Conservation (phyloP, 176 grass and related monocot species). For the Oryza longistaminata region DNA sequence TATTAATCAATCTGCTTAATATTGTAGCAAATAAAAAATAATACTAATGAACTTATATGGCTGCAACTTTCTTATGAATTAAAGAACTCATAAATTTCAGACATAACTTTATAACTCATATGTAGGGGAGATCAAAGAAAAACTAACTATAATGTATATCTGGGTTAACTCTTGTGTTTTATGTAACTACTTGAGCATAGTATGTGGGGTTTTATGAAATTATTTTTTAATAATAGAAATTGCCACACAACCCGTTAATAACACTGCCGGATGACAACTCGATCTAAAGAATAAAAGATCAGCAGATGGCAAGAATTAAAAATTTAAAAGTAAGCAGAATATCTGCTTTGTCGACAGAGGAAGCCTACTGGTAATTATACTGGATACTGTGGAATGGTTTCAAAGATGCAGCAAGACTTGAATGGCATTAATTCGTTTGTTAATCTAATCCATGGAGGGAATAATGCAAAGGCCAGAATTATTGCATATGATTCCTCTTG, state of each 20-base stretch:
- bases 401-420: not conserved
- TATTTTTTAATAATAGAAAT: not conserved
- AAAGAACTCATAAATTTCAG: too few relatives aligned
- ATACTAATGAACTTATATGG: too few relatives aligned
- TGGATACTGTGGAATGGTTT: not conserved
- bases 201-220: too few relatives aligned
- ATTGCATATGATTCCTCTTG: not conserved
- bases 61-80: too few relatives aligned
- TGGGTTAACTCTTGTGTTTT: too few relatives aligned
- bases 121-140: too few relatives aligned
- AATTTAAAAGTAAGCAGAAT: not conserved
- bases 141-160: too few relatives aligned
- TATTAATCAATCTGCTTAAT: too few relatives aligned
- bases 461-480: not conserved
- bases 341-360: not conserved
- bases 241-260: not conserved
- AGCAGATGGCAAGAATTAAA: not conserved
- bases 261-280: not conserved
- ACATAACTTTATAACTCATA: too few relatives aligned
- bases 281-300: not conserved
- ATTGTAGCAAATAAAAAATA: too few relatives aligned
- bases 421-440: not conserved
- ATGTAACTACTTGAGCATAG: too few relatives aligned
- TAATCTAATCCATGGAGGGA: not conserved
- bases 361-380: not conserved